Percentiles rank a stretch among this genome's conserved stretches.
Evolutionary conservation across 2,329 filamentous ascomycete genomes (phyloP).

Genomic region (Scedosporium aurantiacum): DNA sequence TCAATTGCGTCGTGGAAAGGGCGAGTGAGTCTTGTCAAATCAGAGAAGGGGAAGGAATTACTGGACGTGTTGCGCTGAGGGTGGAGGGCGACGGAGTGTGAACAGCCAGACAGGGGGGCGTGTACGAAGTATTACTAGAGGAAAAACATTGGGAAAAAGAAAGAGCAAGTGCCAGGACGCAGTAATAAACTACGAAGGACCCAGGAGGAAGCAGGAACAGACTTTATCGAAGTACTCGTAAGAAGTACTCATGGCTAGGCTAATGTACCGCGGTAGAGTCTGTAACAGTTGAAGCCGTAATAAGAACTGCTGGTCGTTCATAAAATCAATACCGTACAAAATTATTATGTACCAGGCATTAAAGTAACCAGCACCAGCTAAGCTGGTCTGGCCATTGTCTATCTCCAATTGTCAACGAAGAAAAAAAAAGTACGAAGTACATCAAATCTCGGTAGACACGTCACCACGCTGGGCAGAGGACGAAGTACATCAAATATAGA

Average conservation of each 20-base stretch:
- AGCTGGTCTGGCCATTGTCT: neutral
- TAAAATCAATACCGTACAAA: neutral
- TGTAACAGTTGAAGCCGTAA: too few relatives aligned
- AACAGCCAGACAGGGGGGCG: neutral
- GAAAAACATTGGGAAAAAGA: neutral
- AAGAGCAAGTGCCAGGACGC: neutral
- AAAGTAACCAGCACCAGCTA: neutral
- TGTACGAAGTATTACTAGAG: neutral
- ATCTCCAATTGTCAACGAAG: too few relatives aligned
- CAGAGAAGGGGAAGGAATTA: constrained; percentile 3
- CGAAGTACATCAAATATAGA: neutral
- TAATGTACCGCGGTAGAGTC: too few relatives aligned
- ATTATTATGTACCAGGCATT: neutral
- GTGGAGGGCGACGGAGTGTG: neutral
- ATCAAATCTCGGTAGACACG: neutral
- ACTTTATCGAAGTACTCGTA: too few relatives aligned
- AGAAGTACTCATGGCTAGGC: too few relatives aligned
- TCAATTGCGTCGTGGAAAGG: constrained; percentile 6
- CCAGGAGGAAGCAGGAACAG: too few relatives aligned
- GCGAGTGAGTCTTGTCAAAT: constrained; percentile 1
- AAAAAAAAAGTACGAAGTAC: neutral
- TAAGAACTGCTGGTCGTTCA: neutral
- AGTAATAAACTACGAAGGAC: too few relatives aligned
- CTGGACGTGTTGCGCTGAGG: neutral
- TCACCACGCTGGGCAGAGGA: too few relatives aligned